These are phyloP conservation scores for Xylaria nigripes DNA, from an alignment of 495 filamentous ascomycete genomes.

Conservation along the genomic window DNA sequence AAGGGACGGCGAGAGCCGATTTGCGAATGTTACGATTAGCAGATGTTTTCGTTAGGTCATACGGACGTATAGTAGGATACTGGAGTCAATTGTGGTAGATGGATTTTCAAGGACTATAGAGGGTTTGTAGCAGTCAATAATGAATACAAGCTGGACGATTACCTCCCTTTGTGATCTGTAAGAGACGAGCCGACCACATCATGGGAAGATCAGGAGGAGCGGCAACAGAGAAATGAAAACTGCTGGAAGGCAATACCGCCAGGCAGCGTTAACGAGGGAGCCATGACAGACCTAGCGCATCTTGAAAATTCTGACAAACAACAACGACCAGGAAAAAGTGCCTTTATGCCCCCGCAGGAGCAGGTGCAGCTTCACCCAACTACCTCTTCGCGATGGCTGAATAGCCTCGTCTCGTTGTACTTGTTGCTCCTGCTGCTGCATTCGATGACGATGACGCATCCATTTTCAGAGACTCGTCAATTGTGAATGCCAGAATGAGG, in stretches of 20 bases:
- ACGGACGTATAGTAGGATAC: conserved; percentile 3
- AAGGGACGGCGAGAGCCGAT: conserved; percentile 1
- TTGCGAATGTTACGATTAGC: neutral
- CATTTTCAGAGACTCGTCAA: neutral
- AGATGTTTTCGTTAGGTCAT: conserved; percentile 11
- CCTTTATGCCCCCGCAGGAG: neutral
- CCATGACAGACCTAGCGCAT: neutral
- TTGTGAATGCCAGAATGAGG: neutral
- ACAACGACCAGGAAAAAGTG: neutral
- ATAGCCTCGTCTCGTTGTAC: no score
- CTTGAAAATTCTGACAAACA: neutral
- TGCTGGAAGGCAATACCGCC: neutral
- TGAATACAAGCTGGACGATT: neutral
- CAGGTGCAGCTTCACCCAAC: neutral
- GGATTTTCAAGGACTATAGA: neutral
- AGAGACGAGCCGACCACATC: neutral
- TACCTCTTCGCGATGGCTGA: no score
- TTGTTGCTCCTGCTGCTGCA: no score
- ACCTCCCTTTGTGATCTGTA: neutral
- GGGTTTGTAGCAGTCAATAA: neutral
- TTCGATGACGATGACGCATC: no score
- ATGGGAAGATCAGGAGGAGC: neutral
- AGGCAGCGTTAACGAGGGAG: neutral
- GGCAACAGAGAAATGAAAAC: neutral
- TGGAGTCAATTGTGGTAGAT: neutral